Base-by-base conservation (phyloP, 2,329 filamentous ascomycete genomes). In the Colletotrichum cordylinicola region DNA sequence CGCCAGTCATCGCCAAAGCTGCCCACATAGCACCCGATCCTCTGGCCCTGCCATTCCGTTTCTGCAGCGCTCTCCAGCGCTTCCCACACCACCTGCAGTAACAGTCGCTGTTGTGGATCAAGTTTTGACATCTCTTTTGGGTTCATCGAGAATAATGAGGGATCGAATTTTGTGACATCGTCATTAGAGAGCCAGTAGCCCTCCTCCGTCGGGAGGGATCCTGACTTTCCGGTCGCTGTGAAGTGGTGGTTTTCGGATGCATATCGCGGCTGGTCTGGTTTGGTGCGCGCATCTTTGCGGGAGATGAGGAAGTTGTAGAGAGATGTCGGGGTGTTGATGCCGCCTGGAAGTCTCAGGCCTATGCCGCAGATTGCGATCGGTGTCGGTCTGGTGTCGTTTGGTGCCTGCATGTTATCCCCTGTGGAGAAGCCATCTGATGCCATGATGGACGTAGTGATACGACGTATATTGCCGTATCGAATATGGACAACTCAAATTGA, bases 41-140 rank as follows among this genome's bases (percentile, higher is more conserved):
- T 74, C 15, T 78, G 78, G 2, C 82, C 82, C n/a, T 77, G 76
- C 52, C 79, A 80, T 16, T 77, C 67, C 9, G 74, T 76, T n/a
- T 79, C 78, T 5, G 81, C 82, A 9, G 80, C 80, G 37, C 77
- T 75, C 56, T 83, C 82, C 21, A 83, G 72, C 29, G 79, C 80
- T 70, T 85, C 83, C 24, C 79, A 80, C 4, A 79, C 78, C 2
- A 85, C 81, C 70, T 85, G 81, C 0, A 83, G 70, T 6, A 83
- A 65, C 10, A 81, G 75, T 2, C 82, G 74, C 66, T 84, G 84
- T 52, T 83, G 82, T 2, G 83, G 83, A 43, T 85, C 84, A 39
- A 78, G 39, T 8, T 66, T 52, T 55, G 60, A 78, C 8, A 79
- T 78, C 33, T 83, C 82, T 16, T 76, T 72, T 15, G n/a, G 77